These are phyloP conservation scores for Toxoplasma gondii DNA, from an alignment of 169 alveolate species.

Conservation along the genomic window DNA sequence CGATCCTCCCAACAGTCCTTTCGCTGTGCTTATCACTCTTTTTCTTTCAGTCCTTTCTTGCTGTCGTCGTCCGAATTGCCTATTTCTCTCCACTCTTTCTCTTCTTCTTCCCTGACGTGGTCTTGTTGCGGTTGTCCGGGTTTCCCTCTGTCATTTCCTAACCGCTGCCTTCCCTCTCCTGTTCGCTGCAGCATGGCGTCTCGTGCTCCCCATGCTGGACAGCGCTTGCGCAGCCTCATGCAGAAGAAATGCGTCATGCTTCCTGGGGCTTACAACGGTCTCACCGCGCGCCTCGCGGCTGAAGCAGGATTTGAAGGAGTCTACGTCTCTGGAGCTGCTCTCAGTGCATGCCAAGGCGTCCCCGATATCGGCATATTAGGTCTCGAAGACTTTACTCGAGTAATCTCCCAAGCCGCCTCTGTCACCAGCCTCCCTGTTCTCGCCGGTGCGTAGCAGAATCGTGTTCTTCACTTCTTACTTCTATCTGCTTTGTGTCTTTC, in stretches of 20 bases:
- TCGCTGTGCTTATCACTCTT: not conserved
- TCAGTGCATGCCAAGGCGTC: constrained; percentile 83
- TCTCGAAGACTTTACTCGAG: constrained; percentile 49
- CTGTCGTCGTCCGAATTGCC: not conserved
- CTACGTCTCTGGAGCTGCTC: constrained; percentile 88
- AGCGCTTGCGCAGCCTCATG: constrained; percentile 74
- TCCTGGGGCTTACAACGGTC: constrained; percentile 89
- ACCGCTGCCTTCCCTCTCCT: not conserved
- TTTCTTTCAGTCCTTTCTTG: not conserved
- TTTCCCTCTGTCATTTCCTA: not conserved
- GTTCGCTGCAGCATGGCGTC: not conserved
- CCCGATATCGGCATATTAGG: constrained; percentile 85
- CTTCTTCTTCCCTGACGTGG: not conserved
- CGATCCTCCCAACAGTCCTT: not conserved
- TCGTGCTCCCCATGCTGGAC: constrained; percentile 47
- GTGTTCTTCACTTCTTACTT: not conserved
- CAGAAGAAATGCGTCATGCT: constrained; percentile 74
- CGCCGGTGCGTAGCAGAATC: constrained; percentile 31
- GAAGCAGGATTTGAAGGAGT: constrained; percentile 81
- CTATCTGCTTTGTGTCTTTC: not conserved
- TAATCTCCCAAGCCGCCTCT: constrained; percentile 49
- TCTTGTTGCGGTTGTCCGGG: not conserved
- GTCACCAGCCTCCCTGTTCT: constrained; percentile 59
- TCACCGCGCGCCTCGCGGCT: constrained; percentile 74
- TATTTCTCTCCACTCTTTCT: not conserved